Conservation (phyloP, 2,329 filamentous ascomycete genomes). For the Clarireedia sp. region DNA sequence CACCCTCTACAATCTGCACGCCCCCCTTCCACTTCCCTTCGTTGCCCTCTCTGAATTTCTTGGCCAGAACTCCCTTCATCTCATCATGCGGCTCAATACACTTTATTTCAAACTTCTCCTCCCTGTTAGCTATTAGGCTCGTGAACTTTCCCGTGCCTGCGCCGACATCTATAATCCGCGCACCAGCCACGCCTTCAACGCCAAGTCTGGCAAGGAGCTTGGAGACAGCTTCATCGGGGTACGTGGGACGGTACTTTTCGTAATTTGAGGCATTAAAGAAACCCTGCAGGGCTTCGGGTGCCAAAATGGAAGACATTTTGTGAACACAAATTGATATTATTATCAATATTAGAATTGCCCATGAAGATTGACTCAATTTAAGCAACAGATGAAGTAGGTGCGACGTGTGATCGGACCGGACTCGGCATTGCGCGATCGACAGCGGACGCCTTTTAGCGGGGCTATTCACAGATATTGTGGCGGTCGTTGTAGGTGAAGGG, state of each 20-base stretch:
- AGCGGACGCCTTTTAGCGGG: too few species aligned
- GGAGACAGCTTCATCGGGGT: slow-evolving; percentile 50
- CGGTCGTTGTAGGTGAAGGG: too few species aligned
- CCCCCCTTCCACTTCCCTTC: slow-evolving; percentile 44
- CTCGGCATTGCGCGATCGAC: too few species aligned
- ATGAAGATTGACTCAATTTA: too few species aligned
- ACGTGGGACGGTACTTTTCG: slow-evolving; percentile 61
- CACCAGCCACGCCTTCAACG: slow-evolving; percentile 38
- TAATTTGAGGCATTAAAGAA: slow-evolving; percentile 59
- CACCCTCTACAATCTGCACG: slow-evolving; percentile 44
- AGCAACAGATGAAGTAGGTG: too few species aligned
- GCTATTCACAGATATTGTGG: too few species aligned
- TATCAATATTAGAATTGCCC: not conserved
- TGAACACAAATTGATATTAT: not conserved
- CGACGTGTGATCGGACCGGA: too few species aligned
- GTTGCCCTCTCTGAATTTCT: slow-evolving; percentile 43
- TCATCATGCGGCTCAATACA: slow-evolving; percentile 56
- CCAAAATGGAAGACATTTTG: slow-evolving; percentile 14
- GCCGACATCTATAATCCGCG: slow-evolving; percentile 54
- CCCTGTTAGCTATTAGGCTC: slow-evolving; percentile 48
- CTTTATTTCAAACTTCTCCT: slow-evolving; percentile 51
- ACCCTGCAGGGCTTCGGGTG: slow-evolving; percentile 33
- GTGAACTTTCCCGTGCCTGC: slow-evolving; percentile 67
- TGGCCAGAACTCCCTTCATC: slow-evolving; percentile 56
- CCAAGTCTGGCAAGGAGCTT: slow-evolving; percentile 48